phyloP scores from a whole-genome alignment of 1,284 basidiomycete species.

The Leccinum fuscescens region DNA sequence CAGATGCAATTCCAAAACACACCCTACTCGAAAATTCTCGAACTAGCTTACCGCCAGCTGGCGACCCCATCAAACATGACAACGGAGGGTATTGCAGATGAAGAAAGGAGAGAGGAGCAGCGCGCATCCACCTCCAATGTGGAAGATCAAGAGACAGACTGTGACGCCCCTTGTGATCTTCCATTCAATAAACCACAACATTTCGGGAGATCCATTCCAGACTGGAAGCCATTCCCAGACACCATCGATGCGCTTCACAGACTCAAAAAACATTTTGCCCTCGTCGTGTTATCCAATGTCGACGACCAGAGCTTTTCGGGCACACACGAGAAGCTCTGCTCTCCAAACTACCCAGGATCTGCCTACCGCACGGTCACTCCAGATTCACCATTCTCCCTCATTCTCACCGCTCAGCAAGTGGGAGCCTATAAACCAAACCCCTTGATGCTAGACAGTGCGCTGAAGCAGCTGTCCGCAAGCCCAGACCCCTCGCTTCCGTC shows the following conservation, averaged over 20 bases:
- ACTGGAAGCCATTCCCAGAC: conserved; percentile 69
- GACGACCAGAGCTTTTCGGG: conserved; percentile 60
- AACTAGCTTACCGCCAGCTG: conserved; percentile 35
- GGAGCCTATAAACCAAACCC: conserved; percentile 62
- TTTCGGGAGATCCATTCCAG: conserved; percentile 58
- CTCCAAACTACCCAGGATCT: conserved; percentile 30
- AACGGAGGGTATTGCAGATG: not conserved
- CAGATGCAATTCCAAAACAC: conserved; percentile 56
- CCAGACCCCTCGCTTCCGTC: conserved; percentile 36
- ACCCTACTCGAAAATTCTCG: conserved; percentile 60
- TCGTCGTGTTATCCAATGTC: conserved; percentile 73
- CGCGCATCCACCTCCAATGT: conserved; percentile 8
- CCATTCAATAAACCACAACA: conserved; percentile 19
- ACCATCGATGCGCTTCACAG: conserved; percentile 55
- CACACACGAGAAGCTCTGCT: conserved; percentile 59
- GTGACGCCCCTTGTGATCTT: conserved; percentile 9
- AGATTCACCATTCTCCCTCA: conserved; percentile 57
- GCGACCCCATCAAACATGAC: conserved; percentile 6
- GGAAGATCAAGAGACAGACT: conserved; percentile 19
- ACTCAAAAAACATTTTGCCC: conserved; percentile 61
- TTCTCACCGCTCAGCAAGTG: conserved; percentile 57
- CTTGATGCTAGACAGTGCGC: conserved; percentile 46
- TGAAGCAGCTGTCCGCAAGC: conserved; percentile 37
- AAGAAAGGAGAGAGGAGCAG: not conserved
- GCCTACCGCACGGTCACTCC: conserved; percentile 41